phyloP scores from a whole-genome alignment of 176 grass and related monocot species.

The Poa annua region DNA sequence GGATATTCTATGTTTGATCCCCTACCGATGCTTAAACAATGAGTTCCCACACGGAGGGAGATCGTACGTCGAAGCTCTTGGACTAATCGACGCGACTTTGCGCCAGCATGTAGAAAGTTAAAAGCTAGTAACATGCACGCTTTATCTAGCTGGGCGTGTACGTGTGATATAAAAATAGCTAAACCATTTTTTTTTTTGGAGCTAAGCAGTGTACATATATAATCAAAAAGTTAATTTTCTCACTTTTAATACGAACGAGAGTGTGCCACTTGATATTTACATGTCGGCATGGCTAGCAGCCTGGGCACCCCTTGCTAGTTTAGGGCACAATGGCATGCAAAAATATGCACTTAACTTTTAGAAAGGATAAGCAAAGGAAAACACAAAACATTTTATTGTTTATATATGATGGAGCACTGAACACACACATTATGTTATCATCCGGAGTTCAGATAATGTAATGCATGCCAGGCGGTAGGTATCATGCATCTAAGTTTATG shows the following conservation, averaged over 20 bases:
- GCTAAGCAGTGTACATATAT: background rate
- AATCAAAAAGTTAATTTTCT: background rate
- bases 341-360: background rate
- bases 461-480: background rate
- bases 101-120: background rate
- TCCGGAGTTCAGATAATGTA: background rate
- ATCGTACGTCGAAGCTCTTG: background rate
- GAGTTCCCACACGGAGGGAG: slow-evolving; percentile 40
- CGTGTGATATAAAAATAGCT: background rate
- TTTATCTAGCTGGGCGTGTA: background rate
- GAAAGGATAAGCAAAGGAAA: background rate
- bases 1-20: slow-evolving; percentile 25
- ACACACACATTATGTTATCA: slow-evolving; percentile 2
- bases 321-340: background rate
- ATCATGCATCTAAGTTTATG: background rate
- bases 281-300: background rate
- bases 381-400: background rate
- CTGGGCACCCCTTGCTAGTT: background rate
- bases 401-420: slow-evolving; percentile 17
- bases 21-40: slow-evolving; percentile 1
- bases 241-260: background rate
- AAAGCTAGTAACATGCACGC: background rate
- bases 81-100: background rate
- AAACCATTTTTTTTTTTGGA: background rate
- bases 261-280: background rate